Base-by-base conservation (phyloP, 1,139 yeast species). In the Geotrichum fermentans region DNA sequence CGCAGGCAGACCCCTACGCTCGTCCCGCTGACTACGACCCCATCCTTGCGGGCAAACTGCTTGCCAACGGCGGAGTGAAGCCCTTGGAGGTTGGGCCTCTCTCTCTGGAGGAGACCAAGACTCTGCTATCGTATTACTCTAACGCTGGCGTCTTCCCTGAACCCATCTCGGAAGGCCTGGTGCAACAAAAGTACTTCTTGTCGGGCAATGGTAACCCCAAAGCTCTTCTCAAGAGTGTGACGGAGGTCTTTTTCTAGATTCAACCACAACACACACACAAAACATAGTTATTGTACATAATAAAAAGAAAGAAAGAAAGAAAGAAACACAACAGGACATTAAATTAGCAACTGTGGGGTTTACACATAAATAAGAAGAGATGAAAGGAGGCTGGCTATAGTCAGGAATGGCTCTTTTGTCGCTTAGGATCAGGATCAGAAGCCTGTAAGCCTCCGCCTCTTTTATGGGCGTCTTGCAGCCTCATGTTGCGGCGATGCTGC, bases 1-100 rank as follows among this genome's bases (percentile, higher is more conserved):
- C 68, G 33, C 69, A 72, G 52, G 78, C 79, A 45, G 80, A 80
- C 58, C 79, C 82, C 24, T 88, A 84, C 64, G 70, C 77, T 47
- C 73, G 71, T 49, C 56, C 65, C 30, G 62, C 69, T 18, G 69
- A 74, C 38, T 84, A 78, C 60, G 92, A 86, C 60, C 68, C 71
- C 14, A 67, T 65, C 1, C 66, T 85, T 22, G 81, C 86, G 2
- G 68, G 72, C 26, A 64, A 70, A 36, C 24, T 50, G 13, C 42
- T 34, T 29, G 44, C 41, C 20, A 64, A 83, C 47, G 75, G 79
- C 3, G 74, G 78, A 2, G 75, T 82, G 14, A 62, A 70, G 54
- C 69, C 74, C 1, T 64, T 80, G 41, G 63, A 67, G 17, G 77
- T 88, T 26, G 65, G 72, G 3, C 76, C 75, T 57, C 69, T 86